Base-by-base conservation (phyloP, 805 yeast genomes). In the Saturnispora sanitii region DNA sequence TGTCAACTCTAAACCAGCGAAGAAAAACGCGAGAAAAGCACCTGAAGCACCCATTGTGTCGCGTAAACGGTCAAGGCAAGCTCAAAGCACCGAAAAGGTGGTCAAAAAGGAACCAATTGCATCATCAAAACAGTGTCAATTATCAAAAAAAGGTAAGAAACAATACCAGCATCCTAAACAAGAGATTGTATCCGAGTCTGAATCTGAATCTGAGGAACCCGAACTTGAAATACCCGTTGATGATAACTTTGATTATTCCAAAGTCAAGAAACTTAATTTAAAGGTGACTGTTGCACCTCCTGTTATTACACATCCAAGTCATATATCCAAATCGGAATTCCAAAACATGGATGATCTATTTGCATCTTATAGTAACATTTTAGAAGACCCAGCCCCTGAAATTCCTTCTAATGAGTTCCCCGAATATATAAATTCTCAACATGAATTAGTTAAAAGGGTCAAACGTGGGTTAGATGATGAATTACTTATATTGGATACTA, bases 341-440 rank as follows among this genome's bases (percentile, higher is more conserved):
- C 47, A 55, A 4, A 57, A 58, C 17, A 47, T 82, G 31, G 62
- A 59, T 6, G 63, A 56, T 1, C 73, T 69, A 46, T 59, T 83
- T 25, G 47, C 60, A n/a, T 75, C 85, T 0, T 83, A 67, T 56
- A 70, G 65, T 42, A 63, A 73, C 0, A 58, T 82, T 13, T 77
- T 77, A 26, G 88, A 79, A 41, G 64, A 59, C 26, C 54, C 59
- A 1, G 53, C 54, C 7, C 49, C 54, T 23, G 86, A 79, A 48
- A 57, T 79, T 36, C 55, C 74, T 0, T 45, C 52, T 5, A 79
- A 75, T 36, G 94, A 86, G 49, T 84, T 73, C 46, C 69, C 75
- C 1, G 58, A 58, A n/a, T 69, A 73, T 17, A 62, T 86, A 33
- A 52, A 57, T 1, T 73, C 71, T 21, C 92, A 85, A 49, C 56